Evolutionary conservation across 2,329 filamentous ascomycete species (phyloP), one percentile per base, ranked within the genome.

Genomic region (Cladophialophora bantiana): DNA sequence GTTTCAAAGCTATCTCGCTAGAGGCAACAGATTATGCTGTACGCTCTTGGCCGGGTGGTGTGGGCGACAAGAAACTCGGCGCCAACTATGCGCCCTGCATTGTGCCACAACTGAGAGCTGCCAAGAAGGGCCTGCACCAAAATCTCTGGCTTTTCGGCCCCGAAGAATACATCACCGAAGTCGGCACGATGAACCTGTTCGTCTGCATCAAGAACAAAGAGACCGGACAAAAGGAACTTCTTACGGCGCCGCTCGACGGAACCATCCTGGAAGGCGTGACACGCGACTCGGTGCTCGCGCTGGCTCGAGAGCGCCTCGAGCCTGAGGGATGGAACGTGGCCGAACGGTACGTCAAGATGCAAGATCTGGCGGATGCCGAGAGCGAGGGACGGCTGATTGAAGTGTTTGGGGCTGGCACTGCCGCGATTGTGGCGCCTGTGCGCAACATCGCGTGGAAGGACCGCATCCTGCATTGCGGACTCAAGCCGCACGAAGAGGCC

Each of bases 21-120:
- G 95, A 98, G 83, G 95, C 95, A 32, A 98, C 95, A 61, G 91
- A 96, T 82, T 97, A 97, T 79, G 94, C 94, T 63, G 93, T 97
- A 69, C 93, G 95, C 72, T 95, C 95, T 65, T 99, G 95, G 95
- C 95, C 95, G 55, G 95, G 95, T 68, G 95, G 95, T 77, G 94
- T 97, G 36, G 95, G 95, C 74, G 93, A 98, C 84, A 96, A 95
- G 88, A 99, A 99, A 84, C 89, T 99, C 38, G 95, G 95, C 69
- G 95, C 94, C 76, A 99, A 99, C 86, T 99, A 99, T 79, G 95
- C 95, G n/a, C 95, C 95, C 5, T 98, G 95, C 83, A 94, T 99
- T 75, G 84, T 98, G n/a, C 95, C 95, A 18, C 95, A 99, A 82
- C 87, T 95, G 75, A 88, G 97, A 81, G 95, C 95, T 50, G 93